Base-by-base conservation (phyloP, 192 early-diverging fungal genomes). In the Linnemannia exigua region DNA sequence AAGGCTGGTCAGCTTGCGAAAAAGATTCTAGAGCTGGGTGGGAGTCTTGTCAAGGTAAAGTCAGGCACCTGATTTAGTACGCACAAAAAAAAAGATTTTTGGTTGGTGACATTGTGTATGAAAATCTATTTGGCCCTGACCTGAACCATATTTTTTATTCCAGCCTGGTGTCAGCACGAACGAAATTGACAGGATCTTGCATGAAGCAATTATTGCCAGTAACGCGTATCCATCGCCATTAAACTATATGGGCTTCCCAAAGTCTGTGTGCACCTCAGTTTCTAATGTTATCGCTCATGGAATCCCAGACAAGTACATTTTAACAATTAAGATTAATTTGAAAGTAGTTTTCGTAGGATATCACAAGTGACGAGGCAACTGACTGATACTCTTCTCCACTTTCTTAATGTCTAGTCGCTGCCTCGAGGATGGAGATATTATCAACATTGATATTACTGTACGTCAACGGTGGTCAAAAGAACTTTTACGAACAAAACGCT, bases 231-330 rank as follows among this genome's bases (percentile, higher is more conserved):
- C 99, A 35, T 99, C 97, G 16, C 97, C 99, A 67, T 90, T 99
- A 38, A 99, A 99, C 90, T 99, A 99, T 90, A 95, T 96, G 89
- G 86, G 93, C 51, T 99, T 99, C 87, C 99, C 99, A 16, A 99
- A 99, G 87, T 98, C 97, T 61, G 92, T 95, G 76, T 99, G 99
- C 91, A 98, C 95, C 67, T 93, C 84, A 0, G 70, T 86, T 1
- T 86, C 84, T 1, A 86, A 86, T 31, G 97, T 98, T 28, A 97
- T 99, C 77, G 99, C 98, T 80, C 99, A 99, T 79, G 98, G 97
- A 63, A 99, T 99, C 72, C 99, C 99, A 17, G 99, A 99, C 75
- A 58, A 75, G 84, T 86, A 85, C 67, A 61, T 20, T 20, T 20
- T n/a, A 4, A 67, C 16, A 22, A 36, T 1, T 33, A 15, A 16